Evolutionary conservation across 179 eudicot species (phyloP).

Genomic region (Camellia oleifera): DNA sequence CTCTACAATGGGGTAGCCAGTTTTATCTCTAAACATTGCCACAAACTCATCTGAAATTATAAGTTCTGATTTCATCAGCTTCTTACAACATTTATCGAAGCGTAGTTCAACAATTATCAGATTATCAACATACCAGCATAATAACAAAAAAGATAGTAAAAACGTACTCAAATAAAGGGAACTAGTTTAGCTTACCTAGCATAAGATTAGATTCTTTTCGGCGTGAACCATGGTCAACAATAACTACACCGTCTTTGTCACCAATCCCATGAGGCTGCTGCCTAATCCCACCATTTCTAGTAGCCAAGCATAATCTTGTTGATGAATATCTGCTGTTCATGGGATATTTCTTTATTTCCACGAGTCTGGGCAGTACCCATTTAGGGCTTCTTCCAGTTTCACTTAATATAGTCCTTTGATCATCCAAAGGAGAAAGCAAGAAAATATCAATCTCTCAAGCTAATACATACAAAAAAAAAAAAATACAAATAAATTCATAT

Average conservation of each 20-base stretch:
- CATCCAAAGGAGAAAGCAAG: not conserved
- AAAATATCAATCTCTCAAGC: conserved; percentile 4
- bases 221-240: conserved; percentile 97
- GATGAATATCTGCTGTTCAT: conserved; percentile 20
- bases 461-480: not conserved
- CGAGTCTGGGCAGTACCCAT: conserved; percentile 24
- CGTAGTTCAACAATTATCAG: not conserved
- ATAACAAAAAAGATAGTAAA: not conserved
- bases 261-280: conserved; percentile 38
- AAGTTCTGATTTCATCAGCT: not conserved
- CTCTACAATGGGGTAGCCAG: conserved; percentile 83
- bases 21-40: conserved; percentile 72
- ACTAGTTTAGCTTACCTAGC: conserved; percentile 50
- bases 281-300: conserved; percentile 36
- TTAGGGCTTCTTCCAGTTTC: conserved; percentile 24
- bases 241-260: conserved; percentile 69
- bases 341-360: conserved; percentile 23
- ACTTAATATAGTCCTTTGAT: conserved; percentile 10
- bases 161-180: not conserved
- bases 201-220: conserved; percentile 82
- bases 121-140: not conserved
- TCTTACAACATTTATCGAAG: too few species aligned
- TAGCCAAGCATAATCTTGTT: conserved; percentile 31
- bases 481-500: not conserved
- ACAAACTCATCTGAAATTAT: conserved; percentile 79